Percentiles rank a stretch among this genome's conserved stretches.
phyloP scores from a whole-genome alignment of 1,284 basidiomycete genomes.

The Cutaneotrichosporon mucoides region DNA sequence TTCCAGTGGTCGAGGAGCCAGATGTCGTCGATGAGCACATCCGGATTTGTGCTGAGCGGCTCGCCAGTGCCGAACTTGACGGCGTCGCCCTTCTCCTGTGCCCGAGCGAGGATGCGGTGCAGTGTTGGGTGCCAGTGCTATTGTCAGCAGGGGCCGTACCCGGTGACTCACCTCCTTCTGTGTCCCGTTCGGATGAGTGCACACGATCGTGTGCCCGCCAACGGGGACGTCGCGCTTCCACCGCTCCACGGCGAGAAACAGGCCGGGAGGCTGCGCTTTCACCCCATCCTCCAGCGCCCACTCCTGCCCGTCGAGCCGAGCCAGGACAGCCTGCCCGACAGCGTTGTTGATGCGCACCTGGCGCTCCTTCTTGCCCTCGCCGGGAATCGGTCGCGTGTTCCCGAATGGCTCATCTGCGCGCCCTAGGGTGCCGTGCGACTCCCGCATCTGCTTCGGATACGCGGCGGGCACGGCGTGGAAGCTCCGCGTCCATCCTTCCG shows the following conservation, averaged over 20 bases:
- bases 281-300: constrained; percentile 9
- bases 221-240: constrained; percentile 17
- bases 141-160: constrained; percentile 39
- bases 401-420: constrained; percentile 20
- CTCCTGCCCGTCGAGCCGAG: constrained; percentile 4
- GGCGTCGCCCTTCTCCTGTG: too few species aligned
- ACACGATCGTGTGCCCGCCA: constrained; percentile 61
- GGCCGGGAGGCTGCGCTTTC: constrained; percentile 41
- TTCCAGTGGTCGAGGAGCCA: constrained; percentile 74
- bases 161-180: constrained; percentile 53
- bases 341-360: constrained; percentile 13
- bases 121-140: constrained; percentile 62
- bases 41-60: too few species aligned
- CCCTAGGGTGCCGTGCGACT: constrained; percentile 16
- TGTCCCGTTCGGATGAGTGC: constrained; percentile 76
- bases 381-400: constrained; percentile 2
- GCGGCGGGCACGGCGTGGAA: constrained; percentile 10
- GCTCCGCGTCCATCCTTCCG: constrained; percentile 11
- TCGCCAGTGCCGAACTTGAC: constrained; percentile 6
- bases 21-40: constrained; percentile 60
- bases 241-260: constrained; percentile 32
- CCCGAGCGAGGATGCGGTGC: constrained; percentile 46
- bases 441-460: not conserved
- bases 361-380: constrained; percentile 37
- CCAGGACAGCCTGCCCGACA: constrained; percentile 3